These are phyloP conservation scores for Nitzschia inconspicua DNA, from an alignment of 108 stramenopile genomes.

Conservation along the genomic window DNA sequence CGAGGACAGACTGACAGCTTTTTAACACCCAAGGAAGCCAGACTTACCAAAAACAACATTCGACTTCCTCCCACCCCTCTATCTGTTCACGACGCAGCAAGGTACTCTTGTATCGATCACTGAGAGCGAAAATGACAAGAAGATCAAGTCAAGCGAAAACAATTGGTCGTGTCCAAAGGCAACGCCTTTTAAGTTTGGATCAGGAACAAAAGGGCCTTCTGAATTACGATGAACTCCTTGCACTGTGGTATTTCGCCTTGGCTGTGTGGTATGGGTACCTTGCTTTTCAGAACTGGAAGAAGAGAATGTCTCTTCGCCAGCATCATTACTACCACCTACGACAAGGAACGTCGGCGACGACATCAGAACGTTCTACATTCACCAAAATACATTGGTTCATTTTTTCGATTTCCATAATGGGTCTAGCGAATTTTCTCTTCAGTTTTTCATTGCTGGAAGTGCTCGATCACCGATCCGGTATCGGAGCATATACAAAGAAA, in stretches of 20 bases:
- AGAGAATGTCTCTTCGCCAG: background rate
- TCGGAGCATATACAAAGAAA: background rate
- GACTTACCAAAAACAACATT: no score
- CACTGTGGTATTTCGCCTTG: conserved; percentile 1
- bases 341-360: background rate
- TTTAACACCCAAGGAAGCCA: no score
- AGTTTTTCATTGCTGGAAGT: background rate
- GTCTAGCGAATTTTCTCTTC: conserved; percentile 5
- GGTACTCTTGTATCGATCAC: no score
- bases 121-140: background rate
- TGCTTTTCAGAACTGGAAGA: background rate
- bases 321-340: background rate
- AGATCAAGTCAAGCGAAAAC: background rate
- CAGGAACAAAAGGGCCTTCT: background rate
- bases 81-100: no score
- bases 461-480: background rate
- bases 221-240: conserved; percentile 1
- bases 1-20: no score
- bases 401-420: background rate
- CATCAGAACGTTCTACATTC: background rate
- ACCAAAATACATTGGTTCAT: conserved; percentile 3
- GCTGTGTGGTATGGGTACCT: conserved; percentile 1
- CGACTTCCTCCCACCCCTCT: no score
- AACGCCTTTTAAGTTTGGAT: background rate
- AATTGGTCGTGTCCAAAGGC: background rate